Evolutionary conservation across 495 filamentous ascomycete species (phyloP).

Genomic region (Podospora australis): DNA sequence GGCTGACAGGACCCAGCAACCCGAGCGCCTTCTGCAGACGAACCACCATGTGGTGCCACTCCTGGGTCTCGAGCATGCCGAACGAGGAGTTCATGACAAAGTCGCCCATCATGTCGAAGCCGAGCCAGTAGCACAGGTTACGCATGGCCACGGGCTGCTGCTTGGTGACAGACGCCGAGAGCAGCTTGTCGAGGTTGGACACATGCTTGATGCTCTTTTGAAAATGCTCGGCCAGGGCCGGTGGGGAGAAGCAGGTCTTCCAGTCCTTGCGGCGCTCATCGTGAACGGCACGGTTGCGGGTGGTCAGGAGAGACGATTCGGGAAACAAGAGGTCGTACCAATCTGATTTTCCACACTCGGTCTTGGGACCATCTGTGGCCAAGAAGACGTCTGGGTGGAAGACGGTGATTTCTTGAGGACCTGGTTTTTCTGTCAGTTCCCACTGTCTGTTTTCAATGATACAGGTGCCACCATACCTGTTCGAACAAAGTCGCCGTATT

Average conservation of each 20-base stretch:
- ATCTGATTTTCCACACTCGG: not conserved
- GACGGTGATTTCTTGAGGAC: not conserved
- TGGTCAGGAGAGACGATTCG: not conserved
- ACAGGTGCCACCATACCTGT: not conserved
- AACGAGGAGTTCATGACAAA: conserved; percentile 19
- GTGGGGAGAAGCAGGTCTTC: not conserved
- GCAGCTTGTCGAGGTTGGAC: too few species aligned
- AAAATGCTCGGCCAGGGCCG: too few species aligned
- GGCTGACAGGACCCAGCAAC: conserved; percentile 28
- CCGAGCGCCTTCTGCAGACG: conserved; percentile 27
- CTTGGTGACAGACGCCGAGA: too few species aligned
- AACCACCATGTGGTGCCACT: conserved; percentile 28
- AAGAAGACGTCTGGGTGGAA: not conserved
- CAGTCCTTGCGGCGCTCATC: not conserved
- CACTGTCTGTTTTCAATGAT: too few species aligned
- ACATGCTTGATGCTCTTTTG: too few species aligned
- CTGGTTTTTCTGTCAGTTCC: too few species aligned
- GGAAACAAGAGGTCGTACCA: not conserved
- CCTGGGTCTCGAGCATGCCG: conserved; percentile 31
- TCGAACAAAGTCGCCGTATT: not conserved
- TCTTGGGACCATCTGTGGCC: not conserved
- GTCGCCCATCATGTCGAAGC: conserved; percentile 6
- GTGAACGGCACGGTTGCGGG: not conserved
- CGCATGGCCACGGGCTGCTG: not conserved
- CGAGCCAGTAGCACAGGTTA: conserved; percentile 30